These are phyloP conservation scores for Naganishia randhawae DNA, from an alignment of 768 basidiomycete species.

Conservation along the genomic window DNA sequence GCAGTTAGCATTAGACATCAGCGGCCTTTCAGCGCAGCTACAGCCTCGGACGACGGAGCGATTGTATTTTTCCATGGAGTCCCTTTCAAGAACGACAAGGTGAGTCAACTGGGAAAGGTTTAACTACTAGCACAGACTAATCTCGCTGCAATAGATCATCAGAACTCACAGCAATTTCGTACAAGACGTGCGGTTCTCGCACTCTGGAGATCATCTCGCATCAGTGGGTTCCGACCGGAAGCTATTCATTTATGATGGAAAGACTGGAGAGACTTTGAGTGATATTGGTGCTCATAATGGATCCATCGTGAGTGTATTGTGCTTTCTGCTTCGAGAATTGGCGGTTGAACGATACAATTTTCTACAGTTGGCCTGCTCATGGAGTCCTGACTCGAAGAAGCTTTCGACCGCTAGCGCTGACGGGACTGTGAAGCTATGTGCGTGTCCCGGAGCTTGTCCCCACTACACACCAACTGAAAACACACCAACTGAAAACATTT, in stretches of 20 bases:
- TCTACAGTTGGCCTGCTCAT: constrained; percentile 56
- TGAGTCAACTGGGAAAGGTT: constrained; percentile 33
- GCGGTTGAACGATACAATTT: constrained; percentile 59
- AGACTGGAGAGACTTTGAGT: constrained; percentile 70
- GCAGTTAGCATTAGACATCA: constrained; percentile 82
- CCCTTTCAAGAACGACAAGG: constrained; percentile 88
- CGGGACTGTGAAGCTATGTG: constrained; percentile 81
- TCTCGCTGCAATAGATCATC: constrained; percentile 56
- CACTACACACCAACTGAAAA: too few species aligned
- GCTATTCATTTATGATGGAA: constrained; percentile 83
- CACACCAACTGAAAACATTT: neutral
- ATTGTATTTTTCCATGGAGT: constrained; percentile 83
- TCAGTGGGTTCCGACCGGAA: constrained; percentile 84
- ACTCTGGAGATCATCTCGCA: constrained; percentile 75
- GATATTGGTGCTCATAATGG: constrained; percentile 52
- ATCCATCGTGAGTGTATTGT: constrained; percentile 35
- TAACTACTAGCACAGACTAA: neutral
- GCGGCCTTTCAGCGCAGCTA: constrained; percentile 84
- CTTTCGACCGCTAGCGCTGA: constrained; percentile 82
- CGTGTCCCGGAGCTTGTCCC: constrained; percentile 38
- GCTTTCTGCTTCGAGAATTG: constrained; percentile 61
- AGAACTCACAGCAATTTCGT: constrained; percentile 87
- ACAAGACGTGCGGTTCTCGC: constrained; percentile 79
- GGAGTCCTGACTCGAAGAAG: constrained; percentile 70
- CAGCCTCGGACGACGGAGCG: constrained; percentile 74